Evolutionary conservation across 2,329 filamentous ascomycete species (phyloP).

Genomic region (Lachnellula arida): DNA sequence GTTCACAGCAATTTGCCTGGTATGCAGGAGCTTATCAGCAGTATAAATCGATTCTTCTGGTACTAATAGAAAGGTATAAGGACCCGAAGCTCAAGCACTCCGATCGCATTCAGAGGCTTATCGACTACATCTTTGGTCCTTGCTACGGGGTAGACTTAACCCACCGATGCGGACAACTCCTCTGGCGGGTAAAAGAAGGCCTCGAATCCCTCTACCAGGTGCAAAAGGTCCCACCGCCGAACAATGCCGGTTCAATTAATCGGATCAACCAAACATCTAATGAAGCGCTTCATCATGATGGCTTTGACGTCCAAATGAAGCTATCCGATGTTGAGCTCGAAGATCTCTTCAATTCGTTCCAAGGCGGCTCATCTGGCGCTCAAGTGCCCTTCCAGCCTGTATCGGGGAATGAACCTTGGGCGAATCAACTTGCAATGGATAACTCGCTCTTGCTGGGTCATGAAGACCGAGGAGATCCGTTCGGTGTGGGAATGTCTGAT

Average conservation of each 20-base stretch:
- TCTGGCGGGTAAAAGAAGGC: background rate
- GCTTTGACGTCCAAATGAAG: background rate
- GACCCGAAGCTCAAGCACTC: background rate
- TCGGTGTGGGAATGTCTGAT: background rate
- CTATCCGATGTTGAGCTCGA: background rate
- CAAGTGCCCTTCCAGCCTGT: background rate
- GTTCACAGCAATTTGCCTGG: background rate
- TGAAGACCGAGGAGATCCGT: background rate
- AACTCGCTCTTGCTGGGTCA: too few relatives aligned
- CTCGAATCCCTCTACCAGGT: background rate
- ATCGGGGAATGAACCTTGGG: too few relatives aligned
- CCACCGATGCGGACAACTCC: background rate
- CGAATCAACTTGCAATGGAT: too few relatives aligned
- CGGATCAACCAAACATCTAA: background rate
- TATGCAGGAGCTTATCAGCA: background rate
- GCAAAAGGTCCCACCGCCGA: background rate
- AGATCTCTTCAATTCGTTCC: background rate
- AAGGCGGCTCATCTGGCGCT: background rate
- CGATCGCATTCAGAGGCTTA: background rate
- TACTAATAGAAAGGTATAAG: background rate
- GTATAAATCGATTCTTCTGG: background rate
- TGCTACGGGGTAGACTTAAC: background rate
- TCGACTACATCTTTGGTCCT: background rate
- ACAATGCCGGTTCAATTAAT: background rate
- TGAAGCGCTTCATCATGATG: background rate